These are phyloP conservation scores for Asterophora lycoperdoides DNA, from an alignment of 768 basidiomycete species.

Conservation along the genomic window DNA sequence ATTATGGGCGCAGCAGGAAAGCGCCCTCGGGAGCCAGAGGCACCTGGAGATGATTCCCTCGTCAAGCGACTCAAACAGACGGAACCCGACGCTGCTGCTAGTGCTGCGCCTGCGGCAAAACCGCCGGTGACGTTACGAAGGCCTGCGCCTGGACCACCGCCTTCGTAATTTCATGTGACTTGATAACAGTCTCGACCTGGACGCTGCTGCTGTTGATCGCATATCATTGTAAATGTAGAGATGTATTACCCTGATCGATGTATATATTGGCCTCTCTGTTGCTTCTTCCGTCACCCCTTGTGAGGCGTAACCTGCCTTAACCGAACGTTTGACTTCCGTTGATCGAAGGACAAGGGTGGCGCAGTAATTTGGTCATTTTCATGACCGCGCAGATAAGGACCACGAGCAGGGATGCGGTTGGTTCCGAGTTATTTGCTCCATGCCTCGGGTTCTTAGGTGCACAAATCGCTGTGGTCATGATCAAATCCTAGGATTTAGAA, in stretches of 20 bases:
- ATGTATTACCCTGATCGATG: not conserved
- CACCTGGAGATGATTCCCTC: constrained; percentile 49
- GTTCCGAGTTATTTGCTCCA: too few relatives aligned
- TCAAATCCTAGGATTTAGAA: too few relatives aligned
- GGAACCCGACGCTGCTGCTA: constrained; percentile 19
- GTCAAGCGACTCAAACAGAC: constrained; percentile 66
- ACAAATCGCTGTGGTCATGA: too few relatives aligned
- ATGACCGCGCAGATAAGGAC: too few relatives aligned
- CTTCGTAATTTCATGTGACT: not conserved
- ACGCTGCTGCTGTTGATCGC: constrained; percentile 1
- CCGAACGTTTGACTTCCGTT: too few relatives aligned
- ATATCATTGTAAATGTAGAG: constrained; percentile 12
- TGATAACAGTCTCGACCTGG: not conserved
- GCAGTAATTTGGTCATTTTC: too few relatives aligned
- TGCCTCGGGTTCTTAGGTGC: too few relatives aligned
- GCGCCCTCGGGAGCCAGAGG: constrained; percentile 49
- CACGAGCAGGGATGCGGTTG: too few relatives aligned
- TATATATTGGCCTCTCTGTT: too few relatives aligned
- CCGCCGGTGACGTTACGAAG: constrained; percentile 19
- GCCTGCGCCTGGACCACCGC: constrained; percentile 12
- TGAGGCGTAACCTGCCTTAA: too few relatives aligned
- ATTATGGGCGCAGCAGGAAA: constrained; percentile 66
- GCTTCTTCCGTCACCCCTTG: too few relatives aligned
- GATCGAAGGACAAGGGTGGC: too few relatives aligned
- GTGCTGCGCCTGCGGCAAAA: constrained; percentile 8